These are phyloP conservation scores for Lentithecium fluviatile DNA, from an alignment of 495 filamentous ascomycete species.

Conservation along the genomic window DNA sequence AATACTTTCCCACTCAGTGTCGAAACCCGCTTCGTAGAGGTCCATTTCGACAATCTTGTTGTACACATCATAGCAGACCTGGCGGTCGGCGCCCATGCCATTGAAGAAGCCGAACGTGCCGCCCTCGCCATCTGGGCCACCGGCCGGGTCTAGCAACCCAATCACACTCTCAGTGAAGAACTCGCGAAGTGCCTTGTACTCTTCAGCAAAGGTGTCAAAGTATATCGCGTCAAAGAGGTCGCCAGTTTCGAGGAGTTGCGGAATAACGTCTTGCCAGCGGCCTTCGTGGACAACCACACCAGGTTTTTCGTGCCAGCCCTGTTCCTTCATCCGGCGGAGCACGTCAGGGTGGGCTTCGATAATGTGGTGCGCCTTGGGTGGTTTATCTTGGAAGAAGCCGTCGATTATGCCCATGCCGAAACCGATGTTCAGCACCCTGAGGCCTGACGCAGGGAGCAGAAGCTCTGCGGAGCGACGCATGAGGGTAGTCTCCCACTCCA, in stretches of 20 bases:
- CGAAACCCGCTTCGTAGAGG: constrained; percentile 84
- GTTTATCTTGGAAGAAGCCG: constrained; percentile 68
- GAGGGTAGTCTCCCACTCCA: constrained; percentile 91
- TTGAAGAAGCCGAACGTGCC: constrained; percentile 91
- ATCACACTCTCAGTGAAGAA: constrained; percentile 91
- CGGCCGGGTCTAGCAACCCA: constrained; percentile 62
- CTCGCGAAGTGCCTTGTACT: constrained; percentile 75
- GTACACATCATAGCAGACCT: constrained; percentile 94
- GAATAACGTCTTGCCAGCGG: constrained; percentile 81
- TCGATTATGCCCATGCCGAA: constrained; percentile 98
- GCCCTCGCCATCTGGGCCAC: constrained; percentile 42
- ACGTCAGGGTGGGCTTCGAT: constrained; percentile 90
- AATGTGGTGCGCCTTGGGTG: constrained; percentile 67
- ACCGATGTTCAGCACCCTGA: constrained; percentile 83
- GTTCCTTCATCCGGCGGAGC: constrained; percentile 63
- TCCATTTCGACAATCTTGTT: constrained; percentile 90
- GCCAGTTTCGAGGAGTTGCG: constrained; percentile 64
- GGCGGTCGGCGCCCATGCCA: constrained; percentile 87
- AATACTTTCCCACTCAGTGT: constrained; percentile 80
- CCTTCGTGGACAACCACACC: constrained; percentile 68
- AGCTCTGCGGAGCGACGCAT: constrained; percentile 75
- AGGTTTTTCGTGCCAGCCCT: constrained; percentile 63
- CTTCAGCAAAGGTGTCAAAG: constrained; percentile 96
- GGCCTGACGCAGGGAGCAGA: constrained; percentile 57
- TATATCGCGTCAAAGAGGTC: constrained; percentile 87